Base-by-base conservation (phyloP, 331 rosid species). In the Malus hybrid region DNA sequence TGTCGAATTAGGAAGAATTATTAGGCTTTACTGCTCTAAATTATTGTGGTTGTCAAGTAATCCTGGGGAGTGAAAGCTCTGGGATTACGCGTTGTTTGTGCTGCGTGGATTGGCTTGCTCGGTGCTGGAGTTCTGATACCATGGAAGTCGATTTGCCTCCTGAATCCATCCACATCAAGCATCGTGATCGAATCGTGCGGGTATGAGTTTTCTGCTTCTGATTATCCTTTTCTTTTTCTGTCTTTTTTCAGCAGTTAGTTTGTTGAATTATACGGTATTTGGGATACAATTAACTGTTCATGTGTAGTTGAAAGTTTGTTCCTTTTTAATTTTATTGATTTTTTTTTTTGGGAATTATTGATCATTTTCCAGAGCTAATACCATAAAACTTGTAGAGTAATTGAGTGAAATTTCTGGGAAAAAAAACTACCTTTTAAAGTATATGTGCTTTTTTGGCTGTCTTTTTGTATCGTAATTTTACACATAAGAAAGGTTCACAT, bases 121-220 rank as follows among this genome's bases (percentile, higher is more conserved):
- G 90, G 29, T 82, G 76, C 78, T 86, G 84, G 77, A 86, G 88
- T 79, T 80, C 80, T 53, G 36, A 77, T 22, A 78, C 81, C 44
- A 92, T 92, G 97, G 96, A 92, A 58, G 81, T 89, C 78, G 92
- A 93, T 78, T 74, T 84, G 2, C 75, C 90, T 69, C 42, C 88
- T 10, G 89, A 85, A 30, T 83, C 87, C 6, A 76, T 71, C 22
- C 42, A 79, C 5, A 82, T 89, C 81, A 77, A 30, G 68, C 78
- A 87, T 18, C 91, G 89, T 65, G 95, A 91, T 89, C 96, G 89
- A 81, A 76, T 92, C 78, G 32, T 94, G 29, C 81, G 67, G 96
- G 98, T 93, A 82, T 53, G 66, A 5, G 5, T 11, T 60, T 68
- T 48, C 20, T 6, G 39, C 28, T 5, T 36, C 29, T 61, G n/a